Conservation (phyloP, 768 basidiomycete species). For the Crucibulum laeve region DNA sequence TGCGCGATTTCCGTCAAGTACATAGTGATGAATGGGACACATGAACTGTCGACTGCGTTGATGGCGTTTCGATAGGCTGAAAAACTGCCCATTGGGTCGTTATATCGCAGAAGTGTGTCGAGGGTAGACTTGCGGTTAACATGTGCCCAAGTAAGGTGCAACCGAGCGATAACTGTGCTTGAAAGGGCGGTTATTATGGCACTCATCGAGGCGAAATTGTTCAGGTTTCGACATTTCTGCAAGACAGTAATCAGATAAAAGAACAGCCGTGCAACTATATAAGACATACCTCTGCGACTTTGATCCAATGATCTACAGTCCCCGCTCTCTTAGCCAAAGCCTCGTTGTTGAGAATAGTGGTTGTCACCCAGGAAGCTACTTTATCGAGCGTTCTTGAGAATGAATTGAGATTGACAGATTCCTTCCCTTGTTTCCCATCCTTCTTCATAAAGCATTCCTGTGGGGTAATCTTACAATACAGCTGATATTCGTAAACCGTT, state of each 20-base stretch:
- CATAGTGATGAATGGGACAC: slow-evolving; percentile 66
- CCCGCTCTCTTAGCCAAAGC: slow-evolving; percentile 50
- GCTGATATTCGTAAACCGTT: slow-evolving; percentile 64
- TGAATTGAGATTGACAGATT: slow-evolving; percentile 38
- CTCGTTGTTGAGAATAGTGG: slow-evolving; percentile 51
- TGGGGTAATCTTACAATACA: slow-evolving; percentile 66
- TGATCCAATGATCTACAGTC: slow-evolving; percentile 70
- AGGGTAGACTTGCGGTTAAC: slow-evolving; percentile 46
- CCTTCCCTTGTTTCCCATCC: slow-evolving; percentile 30
- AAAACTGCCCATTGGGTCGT: slow-evolving; percentile 58
- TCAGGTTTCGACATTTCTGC: slow-evolving; percentile 60
- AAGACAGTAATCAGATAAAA: slow-evolving; percentile 7
- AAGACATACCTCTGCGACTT: slow-evolving; percentile 64
- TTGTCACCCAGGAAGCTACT: slow-evolving; percentile 63
- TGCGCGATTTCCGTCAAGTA: slow-evolving; percentile 59
- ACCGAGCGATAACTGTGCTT: slow-evolving; percentile 49
- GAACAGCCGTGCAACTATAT: not conserved
- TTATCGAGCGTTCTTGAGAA: slow-evolving; percentile 63
- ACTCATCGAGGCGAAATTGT: slow-evolving; percentile 67
- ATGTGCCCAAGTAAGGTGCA: slow-evolving; percentile 67
- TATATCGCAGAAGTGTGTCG: slow-evolving; percentile 48
- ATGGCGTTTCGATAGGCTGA: slow-evolving; percentile 47
- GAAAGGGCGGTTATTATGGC: slow-evolving; percentile 63
- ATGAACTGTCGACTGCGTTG: slow-evolving; percentile 43
- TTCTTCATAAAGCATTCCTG: slow-evolving; percentile 73